phyloP scores from a whole-genome alignment of 2,329 filamentous ascomycete species.

The Phyllachora maydis region DNA sequence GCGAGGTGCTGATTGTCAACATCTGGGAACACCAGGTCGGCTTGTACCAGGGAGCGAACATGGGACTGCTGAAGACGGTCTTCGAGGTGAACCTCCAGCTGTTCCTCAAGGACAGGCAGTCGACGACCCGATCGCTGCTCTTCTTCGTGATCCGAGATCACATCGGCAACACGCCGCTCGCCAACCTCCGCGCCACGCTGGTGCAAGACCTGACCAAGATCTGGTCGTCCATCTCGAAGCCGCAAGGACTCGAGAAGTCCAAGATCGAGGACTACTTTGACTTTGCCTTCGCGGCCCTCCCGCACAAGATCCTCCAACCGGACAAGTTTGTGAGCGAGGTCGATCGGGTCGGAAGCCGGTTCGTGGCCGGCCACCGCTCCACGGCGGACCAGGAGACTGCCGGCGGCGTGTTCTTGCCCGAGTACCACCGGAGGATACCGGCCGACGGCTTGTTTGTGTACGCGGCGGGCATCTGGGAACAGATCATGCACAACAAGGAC shows the following conservation, averaged over 20 bases:
- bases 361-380: slow-evolving; percentile 61
- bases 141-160: slow-evolving; percentile 99
- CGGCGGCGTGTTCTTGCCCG: slow-evolving; percentile 71
- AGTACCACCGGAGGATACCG: slow-evolving; percentile 89
- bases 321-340: slow-evolving; percentile 77
- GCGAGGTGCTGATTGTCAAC: slow-evolving; percentile 94
- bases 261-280: slow-evolving; percentile 96
- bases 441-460: slow-evolving; percentile 94
- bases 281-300: slow-evolving; percentile 87
- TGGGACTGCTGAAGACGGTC: slow-evolving; percentile 95
- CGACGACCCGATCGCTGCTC: slow-evolving; percentile 71
- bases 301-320: slow-evolving; percentile 90
- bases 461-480: slow-evolving; percentile 88
- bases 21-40: slow-evolving; percentile 99
- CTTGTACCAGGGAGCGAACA: slow-evolving; percentile 94
- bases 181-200: slow-evolving; percentile 77
- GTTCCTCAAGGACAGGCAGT: slow-evolving; percentile 90
- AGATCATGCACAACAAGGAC: slow-evolving; percentile 98
- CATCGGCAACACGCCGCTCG: slow-evolving; percentile 73
- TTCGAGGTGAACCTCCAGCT: slow-evolving; percentile 97
- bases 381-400: slow-evolving; percentile 54
- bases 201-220: slow-evolving; percentile 81
- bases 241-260: slow-evolving; percentile 68
- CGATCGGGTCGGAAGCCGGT: slow-evolving; percentile 58
- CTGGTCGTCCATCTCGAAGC: slow-evolving; percentile 86